Base-by-base conservation (phyloP, 2,329 filamentous ascomycete genomes). In the Paecilomyces variotii region DNA sequence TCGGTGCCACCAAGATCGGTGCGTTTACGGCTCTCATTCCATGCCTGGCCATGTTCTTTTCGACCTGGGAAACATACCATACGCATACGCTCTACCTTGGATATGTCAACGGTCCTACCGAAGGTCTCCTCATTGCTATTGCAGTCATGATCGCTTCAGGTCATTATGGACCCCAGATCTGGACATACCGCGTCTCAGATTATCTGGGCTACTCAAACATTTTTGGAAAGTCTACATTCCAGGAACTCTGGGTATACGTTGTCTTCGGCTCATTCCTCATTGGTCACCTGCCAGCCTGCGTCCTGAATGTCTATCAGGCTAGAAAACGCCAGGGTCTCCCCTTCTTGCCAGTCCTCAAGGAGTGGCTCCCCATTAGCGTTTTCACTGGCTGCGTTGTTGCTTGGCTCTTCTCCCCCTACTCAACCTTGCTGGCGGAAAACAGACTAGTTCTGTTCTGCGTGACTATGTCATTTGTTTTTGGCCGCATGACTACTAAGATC, bases 21-120 rank as follows among this genome's bases (percentile, higher is more conserved):
- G 88, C 94, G 59, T 95, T 96, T 72, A 97, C 94, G 0, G 91
- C 92, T 1, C 80, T 99, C 51, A 86, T 93, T 61, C 94, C 94
- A 1, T 95, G 91, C 67, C 79, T 99, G 52, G 90, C 94, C 60
- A 99, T 99, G 94, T 99, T 96, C 81, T 97, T 99, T 78, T 97
- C 93, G 2, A 99, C 94, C 1, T 99, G 94, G 94, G 94, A 99
- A 78, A 99, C 94, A 0, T 99, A 97, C 74, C 94, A 99, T 76
- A 97, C 94, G 4, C 94, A 99, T 74, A 97, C 94, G 0, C 80
- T 99, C 4, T 99, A 96, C 74, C 85, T 99, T 11, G 94, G 94
- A 57, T 91, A 93, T 72, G 89, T 99, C 83, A 99, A 99, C 73
- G 94, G 94, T 0, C 94, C 94, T 1, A 99, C 94, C 68, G 94